Conservation (phyloP, 1,139 yeast species). For the Candida glucosophila region DNA sequence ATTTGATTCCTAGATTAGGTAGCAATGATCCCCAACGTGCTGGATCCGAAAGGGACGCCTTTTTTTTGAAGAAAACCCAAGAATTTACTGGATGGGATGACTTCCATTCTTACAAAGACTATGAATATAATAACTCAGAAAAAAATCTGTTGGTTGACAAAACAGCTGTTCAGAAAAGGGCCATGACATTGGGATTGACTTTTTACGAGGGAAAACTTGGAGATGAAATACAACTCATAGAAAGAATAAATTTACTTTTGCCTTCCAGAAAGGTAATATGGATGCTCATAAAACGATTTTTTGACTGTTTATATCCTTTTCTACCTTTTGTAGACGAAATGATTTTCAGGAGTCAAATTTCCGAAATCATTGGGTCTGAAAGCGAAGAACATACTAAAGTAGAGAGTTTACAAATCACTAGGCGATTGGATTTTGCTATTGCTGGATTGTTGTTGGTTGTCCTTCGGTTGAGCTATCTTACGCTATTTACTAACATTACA, state of each 20-base stretch:
- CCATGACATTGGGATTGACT: conserved; percentile 12
- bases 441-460: conserved; percentile 17
- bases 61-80: no score
- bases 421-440: conserved; percentile 18
- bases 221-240: not conserved
- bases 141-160: not conserved
- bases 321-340: conserved; percentile 41
- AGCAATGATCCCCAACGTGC: no score
- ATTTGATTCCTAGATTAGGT: no score
- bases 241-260: conserved; percentile 2
- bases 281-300: conserved; percentile 15
- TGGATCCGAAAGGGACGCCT: no score
- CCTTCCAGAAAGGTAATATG: conserved; percentile 4
- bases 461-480: conserved; percentile 19
- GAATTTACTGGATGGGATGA: conserved; percentile 1
- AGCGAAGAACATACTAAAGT: conserved; percentile 8
- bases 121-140: conserved; percentile 1
- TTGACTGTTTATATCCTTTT: conserved; percentile 32
- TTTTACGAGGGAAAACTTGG: conserved; percentile 6
- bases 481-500: conserved; percentile 17
- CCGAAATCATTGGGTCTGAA: conserved; percentile 13
- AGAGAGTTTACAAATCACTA: conserved; percentile 13
- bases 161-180: conserved; percentile 1
- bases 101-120: conserved; percentile 2
- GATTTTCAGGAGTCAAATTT: conserved; percentile 12